phyloP scores from a whole-genome alignment of 2,329 filamentous ascomycete species.

The Sporothrix curviconia region DNA sequence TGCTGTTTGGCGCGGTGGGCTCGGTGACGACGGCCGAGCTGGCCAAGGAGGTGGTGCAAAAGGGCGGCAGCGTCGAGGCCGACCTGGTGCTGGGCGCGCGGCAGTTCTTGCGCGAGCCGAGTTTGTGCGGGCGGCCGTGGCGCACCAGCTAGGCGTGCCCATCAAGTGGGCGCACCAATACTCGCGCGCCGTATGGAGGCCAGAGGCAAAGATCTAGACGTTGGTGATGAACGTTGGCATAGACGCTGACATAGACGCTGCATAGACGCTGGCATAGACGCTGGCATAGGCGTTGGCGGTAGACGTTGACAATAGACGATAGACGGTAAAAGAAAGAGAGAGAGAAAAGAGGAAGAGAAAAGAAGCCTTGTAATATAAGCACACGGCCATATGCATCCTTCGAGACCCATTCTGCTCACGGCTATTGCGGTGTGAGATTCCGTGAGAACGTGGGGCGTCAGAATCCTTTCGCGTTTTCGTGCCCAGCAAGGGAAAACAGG shows the following conservation, averaged over 20 bases:
- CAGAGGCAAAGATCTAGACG: conserved; percentile 11
- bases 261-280: too few relatives aligned
- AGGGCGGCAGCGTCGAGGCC: conserved; percentile 37
- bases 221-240: too few relatives aligned
- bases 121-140: conserved; percentile 66
- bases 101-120: conserved; percentile 75
- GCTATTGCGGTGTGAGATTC: too few relatives aligned
- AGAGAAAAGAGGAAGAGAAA: neutral
- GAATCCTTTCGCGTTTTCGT: too few relatives aligned
- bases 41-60: conserved; percentile 54
- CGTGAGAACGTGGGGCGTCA: too few relatives aligned
- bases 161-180: conserved; percentile 69
- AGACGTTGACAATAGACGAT: neutral
- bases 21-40: conserved; percentile 62
- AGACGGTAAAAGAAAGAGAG: neutral
- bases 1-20: conserved; percentile 71
- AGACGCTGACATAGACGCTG: conserved; percentile 6
- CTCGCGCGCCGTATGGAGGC: conserved; percentile 27
- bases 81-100: conserved; percentile 71
- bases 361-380: too few relatives aligned
- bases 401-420: too few relatives aligned
- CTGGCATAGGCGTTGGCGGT: conserved; percentile 5
- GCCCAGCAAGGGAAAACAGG: too few relatives aligned
- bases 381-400: too few relatives aligned
- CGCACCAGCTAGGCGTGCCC: conserved; percentile 63